These are phyloP conservation scores for Colletotrichum gigasporum DNA, from an alignment of 2,329 filamentous ascomycete genomes.

Conservation along the genomic window DNA sequence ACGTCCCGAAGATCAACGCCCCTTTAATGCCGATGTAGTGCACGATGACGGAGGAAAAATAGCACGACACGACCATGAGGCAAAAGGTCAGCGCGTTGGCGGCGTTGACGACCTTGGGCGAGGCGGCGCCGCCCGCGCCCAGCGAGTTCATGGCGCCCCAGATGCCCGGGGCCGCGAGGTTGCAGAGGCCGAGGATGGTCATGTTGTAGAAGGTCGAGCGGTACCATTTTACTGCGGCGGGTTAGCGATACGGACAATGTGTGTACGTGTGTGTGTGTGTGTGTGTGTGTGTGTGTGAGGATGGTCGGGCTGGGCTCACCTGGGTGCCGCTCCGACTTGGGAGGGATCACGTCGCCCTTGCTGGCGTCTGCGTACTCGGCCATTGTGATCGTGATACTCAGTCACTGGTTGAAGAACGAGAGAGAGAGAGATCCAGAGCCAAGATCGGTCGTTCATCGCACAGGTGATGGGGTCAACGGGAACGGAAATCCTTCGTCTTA, in stretches of 20 bases:
- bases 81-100: conserved; percentile 78
- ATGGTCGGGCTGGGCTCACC: conserved; percentile 31
- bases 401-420: rapidly evolving
- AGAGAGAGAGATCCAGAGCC: not conserved
- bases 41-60: conserved; percentile 71
- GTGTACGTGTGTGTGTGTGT: not conserved
- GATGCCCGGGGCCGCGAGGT: conserved; percentile 75
- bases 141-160: conserved; percentile 80
- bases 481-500: conserved; percentile 24
- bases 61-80: conserved; percentile 77
- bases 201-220: conserved; percentile 79
- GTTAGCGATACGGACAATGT: not conserved
- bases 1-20: conserved; percentile 76
- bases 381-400: not conserved
- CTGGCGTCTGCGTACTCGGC: conserved; percentile 1
- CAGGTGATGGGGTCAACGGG: not conserved
- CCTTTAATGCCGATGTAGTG: conserved; percentile 76
- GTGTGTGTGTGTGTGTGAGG: too few species aligned
- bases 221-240: conserved; percentile 69
- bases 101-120: conserved; percentile 73
- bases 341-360: conserved; percentile 15
- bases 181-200: conserved; percentile 75
- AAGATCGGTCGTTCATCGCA: not conserved
- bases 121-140: conserved; percentile 73
- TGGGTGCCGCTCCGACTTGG: conserved; percentile 43